phyloP scores from a whole-genome alignment of 352 stramenopile species.

The Phytophthora litchii region DNA sequence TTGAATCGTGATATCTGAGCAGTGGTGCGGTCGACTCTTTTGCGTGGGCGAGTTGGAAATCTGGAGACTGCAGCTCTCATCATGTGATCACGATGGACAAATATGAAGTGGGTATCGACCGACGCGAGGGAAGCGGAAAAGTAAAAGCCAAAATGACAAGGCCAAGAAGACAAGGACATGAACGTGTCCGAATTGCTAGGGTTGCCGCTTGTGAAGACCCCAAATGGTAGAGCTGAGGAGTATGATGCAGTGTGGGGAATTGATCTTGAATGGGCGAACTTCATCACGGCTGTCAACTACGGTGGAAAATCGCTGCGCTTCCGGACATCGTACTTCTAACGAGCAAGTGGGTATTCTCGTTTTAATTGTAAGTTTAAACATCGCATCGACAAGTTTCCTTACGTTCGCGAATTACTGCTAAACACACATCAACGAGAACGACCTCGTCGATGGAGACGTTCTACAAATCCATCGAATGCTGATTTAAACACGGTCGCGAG shows the following conservation, averaged over 20 bases:
- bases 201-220: background rate
- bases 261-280: background rate
- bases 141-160: background rate
- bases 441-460: slow-evolving; percentile 2
- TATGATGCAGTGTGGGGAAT: background rate
- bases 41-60: slow-evolving; percentile 7
- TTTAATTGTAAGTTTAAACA: slow-evolving; percentile 6
- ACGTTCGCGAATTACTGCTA: background rate
- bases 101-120: slow-evolving; percentile 8
- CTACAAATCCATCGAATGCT: background rate
- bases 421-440: slow-evolving; percentile 6
- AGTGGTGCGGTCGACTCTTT: slow-evolving; percentile 15
- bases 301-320: background rate
- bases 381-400: slow-evolving; percentile 9
- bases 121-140: background rate
- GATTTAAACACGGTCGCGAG: background rate
- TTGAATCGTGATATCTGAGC: background rate
- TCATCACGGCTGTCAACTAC: slow-evolving; percentile 1
- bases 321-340: background rate
- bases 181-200: slow-evolving; percentile 1
- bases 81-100: slow-evolving; percentile 12
- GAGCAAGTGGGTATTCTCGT: slow-evolving; percentile 2
- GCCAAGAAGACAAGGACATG: background rate
- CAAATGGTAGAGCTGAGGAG: background rate
- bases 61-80: slow-evolving; percentile 1